Evolutionary conservation across 192 early-diverging fungal genomes (phyloP), one percentile per base, ranked within the genome.

Genomic region (Powellomyces hirtus): DNA sequence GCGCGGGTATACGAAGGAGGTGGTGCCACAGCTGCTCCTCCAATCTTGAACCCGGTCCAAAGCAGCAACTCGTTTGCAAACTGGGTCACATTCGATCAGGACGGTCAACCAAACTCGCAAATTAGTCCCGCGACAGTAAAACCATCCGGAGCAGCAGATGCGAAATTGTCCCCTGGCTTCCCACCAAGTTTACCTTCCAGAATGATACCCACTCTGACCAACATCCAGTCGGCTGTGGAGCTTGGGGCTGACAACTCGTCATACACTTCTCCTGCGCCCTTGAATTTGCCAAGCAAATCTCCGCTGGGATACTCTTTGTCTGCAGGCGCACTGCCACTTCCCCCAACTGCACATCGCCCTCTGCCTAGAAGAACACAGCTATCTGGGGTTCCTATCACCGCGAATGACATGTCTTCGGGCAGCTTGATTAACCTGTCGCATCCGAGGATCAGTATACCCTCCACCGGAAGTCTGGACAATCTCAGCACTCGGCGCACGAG

Each of bases 1-100:
- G 53, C 53, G 31, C 53, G 53, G 3, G 53, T 16, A 30, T 56
- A 6, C 33, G 31, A 14, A 4, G 53, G 53, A 5, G 31, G 24
- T 18, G 4, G 18, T 16, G 4, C 16, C n/a, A 14, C 46, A 14
- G 46, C n/a, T 2, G 5, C 46, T 49, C n/a, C n/a, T 16, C 46
- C 46, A 49, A 24, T 18, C 46, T 18, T 49, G 16, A 49, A 24
- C 46, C 46, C 46, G 46, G 5, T 49, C 2, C 46, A 5, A 34
- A 5, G 20, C 26, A 60, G 45, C 8, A 61, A 50, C 5, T 24
- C 24, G n/a, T 70, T 70, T 53, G 51, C 68, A 13, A 50, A 50
- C 0, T 70, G 68, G 68, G 68, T 70, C 34, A 70, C 68, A 16
- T 70, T 70, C 37, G 68, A 36, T 20, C 59, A 70, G 49, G 44